Base-by-base conservation (phyloP, 495 filamentous ascomycete genomes). In the Emericellopsis terricola region DNA sequence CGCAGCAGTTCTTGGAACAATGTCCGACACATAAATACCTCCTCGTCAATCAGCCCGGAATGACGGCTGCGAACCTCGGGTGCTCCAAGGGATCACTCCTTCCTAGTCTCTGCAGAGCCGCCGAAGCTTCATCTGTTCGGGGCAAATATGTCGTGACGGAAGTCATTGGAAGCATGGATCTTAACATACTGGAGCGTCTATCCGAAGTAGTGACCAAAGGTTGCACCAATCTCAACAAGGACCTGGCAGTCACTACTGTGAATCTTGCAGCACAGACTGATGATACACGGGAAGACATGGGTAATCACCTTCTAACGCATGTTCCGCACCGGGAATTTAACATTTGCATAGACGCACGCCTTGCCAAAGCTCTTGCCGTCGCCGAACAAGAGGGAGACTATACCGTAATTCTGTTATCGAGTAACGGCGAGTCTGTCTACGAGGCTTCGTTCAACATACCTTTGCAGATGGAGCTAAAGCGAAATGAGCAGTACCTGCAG, bases 21-120 rank as follows among this genome's bases (percentile, higher is more conserved):
- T 93, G 84, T 51, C 69, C 72, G 1, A 82, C 81, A 3, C 66
- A 77, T 20, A 69, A 68, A 28, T 94, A 94, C 62, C 57, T 94
- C 48, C 55, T 96, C 41, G 70, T 87, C 35, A 71, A 69, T 14
- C 83, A 91, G 43, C 80, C 83, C 3, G 76, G 81, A 35, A 59
- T 85, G 26, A 70, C 80, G 46, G 71, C 72, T 33, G 60, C 59
- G 38, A 68, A 75, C 46, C 58, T 94, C 32, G 65, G 66, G 27
- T 44, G 51, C 16, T 49, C 47, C 15, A 37, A 49, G 6, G 41
- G 40, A 16, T 55, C 53, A 34, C 41, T 32, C 26, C 43, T 48
- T 38, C 47, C 48, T 8, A 50, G 42, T 28, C 40, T 57, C n/a
- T 53, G 50, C 36, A 34, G 40, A 29, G 44, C 47, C 19, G 33